A percentile compares a stretch with the other conserved stretches of the same genome.
Evolutionary conservation across 306 rosid species (phyloP).

Genomic region (cucumber (Cucumis sativus)): Cucumber_9930_V3 NC_026658.2:928001-928500

Average conservation of each 20-base stretch:
- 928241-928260: not conserved
- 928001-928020: too few relatives aligned
- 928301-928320: not conserved
- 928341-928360: not conserved
- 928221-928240: too few relatives aligned
- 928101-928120: too few relatives aligned
- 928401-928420: constrained; percentile 48
- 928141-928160: too few relatives aligned
- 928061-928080: too few relatives aligned
- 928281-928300: not conserved
- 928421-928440: constrained; percentile 58
- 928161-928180: too few relatives aligned
- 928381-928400: constrained; percentile 37
- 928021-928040: too few relatives aligned
- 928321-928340: not conserved
- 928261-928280: not conserved
- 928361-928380: constrained; percentile 4
- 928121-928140: too few relatives aligned
- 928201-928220: too few relatives aligned
- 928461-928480: constrained; percentile 37
- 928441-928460: constrained; percentile 56
- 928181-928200: too few relatives aligned
- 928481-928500: constrained; percentile 54
- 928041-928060: too few relatives aligned
- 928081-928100: too few relatives aligned